Base-by-base conservation (phyloP, 2,329 filamentous ascomycete species). In the Pseudocercospora pini-densiflorae region DNA sequence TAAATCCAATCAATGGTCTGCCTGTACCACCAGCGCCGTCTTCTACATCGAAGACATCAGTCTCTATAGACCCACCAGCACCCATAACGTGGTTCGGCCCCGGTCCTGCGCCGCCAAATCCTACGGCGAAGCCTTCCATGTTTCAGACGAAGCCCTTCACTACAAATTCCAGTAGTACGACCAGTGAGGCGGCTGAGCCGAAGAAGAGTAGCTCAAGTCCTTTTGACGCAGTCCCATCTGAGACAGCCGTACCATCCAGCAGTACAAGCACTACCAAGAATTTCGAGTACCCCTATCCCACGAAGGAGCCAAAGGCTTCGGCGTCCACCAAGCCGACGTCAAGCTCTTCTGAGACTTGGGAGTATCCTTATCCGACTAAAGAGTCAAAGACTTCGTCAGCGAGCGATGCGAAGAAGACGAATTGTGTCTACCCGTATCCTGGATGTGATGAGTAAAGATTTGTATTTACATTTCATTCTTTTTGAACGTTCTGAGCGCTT, bases 111-210 rank as follows among this genome's bases (percentile, higher is more conserved):
- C 51, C 45, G 6, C 45, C 59, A n/a, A 62, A 62, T 14, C 45
- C 59, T n/a, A 62, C 59, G 8, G 59, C 59, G 9, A 53, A 40
- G 45, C 59, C 59, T 40, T 53, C 45, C 4, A 54, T 23, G 45
- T 53, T 40, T 19, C 27, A 33, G 47, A 62, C 59, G 5, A 62
- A 62, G 47, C 24, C 59, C 23, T 51, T 61, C 19, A n/a, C 27
- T 23, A 10, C 57, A 3, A 47, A 9, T 14, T 47, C 57, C 23
- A 31, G 24, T n/a, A 54, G 51, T 3, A 23, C 24, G 10, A 54
- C 12, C 10, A 54, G 51, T 10, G 51, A 55, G 12, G 51, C 12
- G 24, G 2, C 23, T 14, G 3, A 43, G 40, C 40, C 40, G 21
- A n/a, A 14, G 21, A 27, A 59, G 19, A 45, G 57, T 8, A 45